Percentiles rank a stretch among this genome's conserved stretches.
Conservation (phyloP, 176 grass and related monocot genomes). For the Cenchrus americanus region DNA sequence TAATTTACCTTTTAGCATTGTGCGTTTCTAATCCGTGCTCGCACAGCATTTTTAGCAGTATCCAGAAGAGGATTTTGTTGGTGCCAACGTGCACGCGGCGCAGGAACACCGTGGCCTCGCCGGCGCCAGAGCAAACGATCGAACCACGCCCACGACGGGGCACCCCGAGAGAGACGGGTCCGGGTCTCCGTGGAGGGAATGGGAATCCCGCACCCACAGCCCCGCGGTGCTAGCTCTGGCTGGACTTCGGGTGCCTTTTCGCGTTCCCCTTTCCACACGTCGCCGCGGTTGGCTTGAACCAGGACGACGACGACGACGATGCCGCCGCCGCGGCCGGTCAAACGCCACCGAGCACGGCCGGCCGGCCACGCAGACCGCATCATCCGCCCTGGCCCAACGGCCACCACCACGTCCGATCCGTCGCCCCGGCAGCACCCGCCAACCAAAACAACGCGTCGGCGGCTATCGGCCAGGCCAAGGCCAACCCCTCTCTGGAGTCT, state of each 20-base stretch:
- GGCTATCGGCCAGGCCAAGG: no score
- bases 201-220: background rate
- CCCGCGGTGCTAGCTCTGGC: background rate
- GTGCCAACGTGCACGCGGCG: background rate
- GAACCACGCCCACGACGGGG: background rate
- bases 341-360: background rate
- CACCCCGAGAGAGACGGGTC: background rate
- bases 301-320: background rate
- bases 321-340: background rate
- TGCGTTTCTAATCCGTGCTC: background rate
- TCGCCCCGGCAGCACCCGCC: no score
- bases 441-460: constrained; percentile 41
- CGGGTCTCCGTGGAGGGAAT: no score
- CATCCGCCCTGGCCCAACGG: background rate
- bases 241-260: no score
- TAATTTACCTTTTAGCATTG: no score
- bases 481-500: no score
- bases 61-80: background rate
- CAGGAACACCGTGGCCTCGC: background rate
- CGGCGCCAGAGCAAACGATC: background rate
- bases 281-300: background rate
- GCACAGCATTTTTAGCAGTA: background rate
- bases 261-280: background rate
- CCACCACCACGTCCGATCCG: background rate
- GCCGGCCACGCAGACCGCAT: background rate